Conservation (phyloP, 2,329 filamentous ascomycete genomes). For the Aspergillus floridensis region DNA sequence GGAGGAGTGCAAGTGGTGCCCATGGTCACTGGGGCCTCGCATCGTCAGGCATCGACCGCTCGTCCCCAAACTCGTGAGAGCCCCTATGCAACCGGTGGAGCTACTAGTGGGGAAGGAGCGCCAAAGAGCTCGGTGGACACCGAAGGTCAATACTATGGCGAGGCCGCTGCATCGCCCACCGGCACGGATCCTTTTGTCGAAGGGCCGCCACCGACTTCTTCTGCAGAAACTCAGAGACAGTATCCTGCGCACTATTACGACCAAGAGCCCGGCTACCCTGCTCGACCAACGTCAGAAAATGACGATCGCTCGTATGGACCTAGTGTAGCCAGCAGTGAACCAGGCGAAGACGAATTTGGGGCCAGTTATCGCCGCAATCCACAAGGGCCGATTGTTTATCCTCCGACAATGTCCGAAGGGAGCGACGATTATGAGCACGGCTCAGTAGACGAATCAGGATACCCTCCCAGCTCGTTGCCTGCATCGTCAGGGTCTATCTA, state of each 20-base stretch:
- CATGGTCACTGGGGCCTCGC: constrained; percentile 71
- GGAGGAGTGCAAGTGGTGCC: constrained; percentile 94
- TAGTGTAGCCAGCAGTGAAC: constrained; percentile 56
- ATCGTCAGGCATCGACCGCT: constrained; percentile 52
- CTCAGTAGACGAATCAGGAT: constrained; percentile 41
- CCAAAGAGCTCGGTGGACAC: constrained; percentile 25
- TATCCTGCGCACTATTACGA: constrained; percentile 38
- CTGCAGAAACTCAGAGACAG: constrained; percentile 29
- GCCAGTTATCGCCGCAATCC: constrained; percentile 61
- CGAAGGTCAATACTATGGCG: constrained; percentile 52
- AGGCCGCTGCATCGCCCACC: constrained; percentile 51
- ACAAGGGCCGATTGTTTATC: constrained; percentile 58
- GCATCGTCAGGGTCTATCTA: constrained; percentile 27
- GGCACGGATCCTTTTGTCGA: constrained; percentile 64
- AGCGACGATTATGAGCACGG: constrained; percentile 57
- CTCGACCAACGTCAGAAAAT: constrained; percentile 44
- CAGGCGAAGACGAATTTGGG: constrained; percentile 69
- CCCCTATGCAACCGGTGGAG: constrained; percentile 29
- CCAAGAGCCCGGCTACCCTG: constrained; percentile 36
- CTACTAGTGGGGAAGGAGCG: constrained; percentile 32
- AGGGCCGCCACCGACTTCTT: constrained; percentile 37
- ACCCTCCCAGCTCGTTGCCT: constrained; percentile 24
- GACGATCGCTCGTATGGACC: constrained; percentile 50
- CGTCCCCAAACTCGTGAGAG: constrained; percentile 48
- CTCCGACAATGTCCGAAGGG: constrained; percentile 49